These are phyloP conservation scores for Stephania yunnanensis DNA, from an alignment of 164 flowering plant species.

Conservation along the genomic window DNA sequence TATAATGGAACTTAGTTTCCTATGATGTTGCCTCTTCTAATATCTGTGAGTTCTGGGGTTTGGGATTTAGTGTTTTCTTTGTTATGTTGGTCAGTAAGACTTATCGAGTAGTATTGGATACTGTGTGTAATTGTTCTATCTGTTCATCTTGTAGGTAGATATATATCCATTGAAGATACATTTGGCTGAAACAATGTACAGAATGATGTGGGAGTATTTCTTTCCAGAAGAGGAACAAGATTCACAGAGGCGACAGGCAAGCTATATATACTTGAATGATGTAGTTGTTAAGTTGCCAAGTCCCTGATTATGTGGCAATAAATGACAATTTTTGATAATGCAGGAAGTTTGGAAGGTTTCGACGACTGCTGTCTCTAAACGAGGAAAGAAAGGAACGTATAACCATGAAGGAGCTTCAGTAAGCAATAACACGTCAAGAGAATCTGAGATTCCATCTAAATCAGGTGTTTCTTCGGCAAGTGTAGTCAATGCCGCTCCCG, in stretches of 20 bases:
- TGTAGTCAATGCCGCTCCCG: conserved; percentile 19
- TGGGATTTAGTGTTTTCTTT: neutral
- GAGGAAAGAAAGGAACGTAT: conserved; percentile 62
- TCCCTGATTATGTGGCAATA: neutral
- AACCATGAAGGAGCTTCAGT: conserved; percentile 52
- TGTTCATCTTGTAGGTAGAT: conserved; percentile 53
- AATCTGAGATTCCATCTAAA: conserved; percentile 46
- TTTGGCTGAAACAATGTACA: conserved; percentile 88
- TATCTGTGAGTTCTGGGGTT: neutral
- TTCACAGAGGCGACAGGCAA: conserved; percentile 90
- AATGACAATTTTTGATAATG: conserved; percentile 16
- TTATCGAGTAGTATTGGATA: neutral
- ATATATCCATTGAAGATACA: conserved; percentile 94
- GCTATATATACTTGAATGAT: conserved; percentile 9
- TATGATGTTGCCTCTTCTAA: neutral
- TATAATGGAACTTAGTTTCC: no score
- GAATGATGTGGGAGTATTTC: conserved; percentile 95
- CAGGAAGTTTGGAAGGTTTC: conserved; percentile 99
- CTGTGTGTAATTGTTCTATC: neutral
- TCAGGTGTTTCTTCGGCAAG: conserved; percentile 30
- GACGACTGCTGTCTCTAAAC: conserved; percentile 81
- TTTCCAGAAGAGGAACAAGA: conserved; percentile 99
- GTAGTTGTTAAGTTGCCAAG: neutral
- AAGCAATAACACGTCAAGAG: conserved; percentile 40
- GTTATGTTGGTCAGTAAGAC: neutral